Percentiles rank a stretch among this genome's conserved stretches.
Conservation (phyloP, 371 early-diverging fungal genomes). For the Entomophthora muscae region DNA sequence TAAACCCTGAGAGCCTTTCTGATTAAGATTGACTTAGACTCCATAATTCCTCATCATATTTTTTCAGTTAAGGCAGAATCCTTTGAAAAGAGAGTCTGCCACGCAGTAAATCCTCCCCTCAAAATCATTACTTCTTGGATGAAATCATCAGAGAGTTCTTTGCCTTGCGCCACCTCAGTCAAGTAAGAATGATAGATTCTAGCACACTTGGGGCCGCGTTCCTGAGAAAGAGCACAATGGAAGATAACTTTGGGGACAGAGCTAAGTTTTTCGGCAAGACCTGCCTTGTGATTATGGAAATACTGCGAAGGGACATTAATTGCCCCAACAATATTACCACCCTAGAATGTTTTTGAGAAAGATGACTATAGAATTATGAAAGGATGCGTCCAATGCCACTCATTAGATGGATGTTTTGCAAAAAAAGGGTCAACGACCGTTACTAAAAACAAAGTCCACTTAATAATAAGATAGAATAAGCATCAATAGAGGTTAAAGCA, state of each 20-base stretch:
- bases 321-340: conserved; percentile 67
- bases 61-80: conserved; percentile 37
- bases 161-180: conserved; percentile 8
- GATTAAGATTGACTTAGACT: conserved; percentile 14
- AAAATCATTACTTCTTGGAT: conserved; percentile 35
- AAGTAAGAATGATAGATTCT: conserved; percentile 43
- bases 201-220: conserved; percentile 70
- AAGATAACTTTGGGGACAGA: conserved; percentile 48
- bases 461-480: too few species aligned
- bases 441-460: too few species aligned
- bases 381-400: too few species aligned
- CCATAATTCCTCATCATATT: conserved; percentile 39
- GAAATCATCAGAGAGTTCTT: conserved; percentile 6
- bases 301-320: conserved; percentile 52
- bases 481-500: too few species aligned
- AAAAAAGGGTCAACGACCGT: too few species aligned
- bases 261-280: conserved; percentile 27
- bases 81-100: conserved; percentile 35
- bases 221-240: conserved; percentile 75
- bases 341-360: conserved; percentile 23
- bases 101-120: conserved; percentile 49
- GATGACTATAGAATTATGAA: too few species aligned
- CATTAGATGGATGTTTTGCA: too few species aligned
- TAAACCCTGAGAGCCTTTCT: too few species aligned
- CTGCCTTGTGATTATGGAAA: conserved; percentile 26